These are phyloP conservation scores for Podila clonocystis DNA, from an alignment of 192 early-diverging fungal genomes.

Conservation along the genomic window DNA sequence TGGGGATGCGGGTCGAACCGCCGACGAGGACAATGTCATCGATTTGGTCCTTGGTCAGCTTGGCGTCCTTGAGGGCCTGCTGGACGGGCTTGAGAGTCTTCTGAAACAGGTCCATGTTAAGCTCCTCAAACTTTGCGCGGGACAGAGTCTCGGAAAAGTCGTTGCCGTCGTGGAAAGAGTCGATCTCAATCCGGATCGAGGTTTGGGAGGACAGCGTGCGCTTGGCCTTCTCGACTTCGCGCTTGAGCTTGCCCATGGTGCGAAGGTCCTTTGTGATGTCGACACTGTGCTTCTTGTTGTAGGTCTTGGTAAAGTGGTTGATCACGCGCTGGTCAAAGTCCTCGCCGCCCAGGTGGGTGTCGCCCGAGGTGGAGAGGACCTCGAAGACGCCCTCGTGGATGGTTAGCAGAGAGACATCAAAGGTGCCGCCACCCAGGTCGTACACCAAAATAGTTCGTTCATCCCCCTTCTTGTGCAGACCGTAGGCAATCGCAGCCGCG, in stretches of 20 bases:
- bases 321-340: constrained; percentile 88
- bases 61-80: constrained; percentile 90
- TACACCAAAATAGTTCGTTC: constrained; percentile 92
- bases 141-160: constrained; percentile 92
- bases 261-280: constrained; percentile 85
- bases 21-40: constrained; percentile 88
- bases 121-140: constrained; percentile 94
- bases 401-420: constrained; percentile 95
- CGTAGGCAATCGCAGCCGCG: constrained; percentile 90
- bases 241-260: constrained; percentile 92
- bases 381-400: constrained; percentile 97
- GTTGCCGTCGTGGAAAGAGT: constrained; percentile 84
- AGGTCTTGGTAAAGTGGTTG: constrained; percentile 88
- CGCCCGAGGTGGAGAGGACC: constrained; percentile 96
- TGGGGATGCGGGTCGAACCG: constrained; percentile 95
- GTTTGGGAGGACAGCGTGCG: constrained; percentile 90
- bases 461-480: constrained; percentile 84
- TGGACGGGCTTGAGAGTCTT: constrained; percentile 92
- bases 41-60: constrained; percentile 79
- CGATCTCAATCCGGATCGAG: constrained; percentile 90
- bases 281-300: constrained; percentile 85
- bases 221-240: constrained; percentile 91
- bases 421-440: constrained; percentile 96
- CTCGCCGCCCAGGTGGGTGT: constrained; percentile 85
- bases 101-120: constrained; percentile 91